phyloP scores from a whole-genome alignment of 2,329 filamentous ascomycete species.

The Fusarium piperis region DNA sequence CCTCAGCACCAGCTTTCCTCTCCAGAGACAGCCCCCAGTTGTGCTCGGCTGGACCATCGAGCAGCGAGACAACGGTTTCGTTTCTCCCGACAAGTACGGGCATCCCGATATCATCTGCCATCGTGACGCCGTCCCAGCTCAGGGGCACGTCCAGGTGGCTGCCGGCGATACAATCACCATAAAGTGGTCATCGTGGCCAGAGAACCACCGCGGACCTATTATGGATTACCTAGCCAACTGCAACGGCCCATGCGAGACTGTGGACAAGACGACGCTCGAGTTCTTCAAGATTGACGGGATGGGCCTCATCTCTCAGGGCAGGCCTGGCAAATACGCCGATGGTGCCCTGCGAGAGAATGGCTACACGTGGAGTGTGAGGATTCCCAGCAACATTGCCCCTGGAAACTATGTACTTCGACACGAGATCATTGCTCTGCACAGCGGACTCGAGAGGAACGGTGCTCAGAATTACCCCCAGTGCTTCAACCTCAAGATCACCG shows the following conservation, averaged over 20 bases:
- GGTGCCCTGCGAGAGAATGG: constrained; percentile 60
- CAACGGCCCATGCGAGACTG: constrained; percentile 53
- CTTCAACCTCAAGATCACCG: constrained; percentile 59
- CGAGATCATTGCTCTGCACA: constrained; percentile 65
- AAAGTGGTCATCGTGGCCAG: constrained; percentile 61
- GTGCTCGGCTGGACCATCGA: constrained; percentile 54
- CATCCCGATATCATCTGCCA: constrained; percentile 61
- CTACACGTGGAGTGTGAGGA: constrained; percentile 60
- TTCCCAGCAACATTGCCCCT: constrained; percentile 57
- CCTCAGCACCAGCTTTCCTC: constrained; percentile 49
- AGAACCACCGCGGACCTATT: constrained; percentile 58
- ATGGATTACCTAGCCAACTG: constrained; percentile 58
- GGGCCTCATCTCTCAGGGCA: constrained; percentile 50
- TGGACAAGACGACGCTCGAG: constrained; percentile 53
- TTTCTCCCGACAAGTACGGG: constrained; percentile 56
- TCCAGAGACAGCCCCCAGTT: constrained; percentile 48
- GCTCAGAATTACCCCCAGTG: constrained; percentile 65
- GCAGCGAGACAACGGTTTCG: constrained; percentile 57
- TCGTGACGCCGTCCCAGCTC: constrained; percentile 51
- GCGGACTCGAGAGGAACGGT: constrained; percentile 51
- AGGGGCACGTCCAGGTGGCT: constrained; percentile 51
- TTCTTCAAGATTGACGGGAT: constrained; percentile 60
- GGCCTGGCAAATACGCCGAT: constrained; percentile 52
- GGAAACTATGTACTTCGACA: constrained; percentile 66
- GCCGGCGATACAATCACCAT: constrained; percentile 58